Percentiles rank a stretch among this genome's conserved stretches.
Evolutionary conservation across 2,329 filamentous ascomycete genomes (phyloP).

Genomic region (Ophiostoma himal-ulmi): DNA sequence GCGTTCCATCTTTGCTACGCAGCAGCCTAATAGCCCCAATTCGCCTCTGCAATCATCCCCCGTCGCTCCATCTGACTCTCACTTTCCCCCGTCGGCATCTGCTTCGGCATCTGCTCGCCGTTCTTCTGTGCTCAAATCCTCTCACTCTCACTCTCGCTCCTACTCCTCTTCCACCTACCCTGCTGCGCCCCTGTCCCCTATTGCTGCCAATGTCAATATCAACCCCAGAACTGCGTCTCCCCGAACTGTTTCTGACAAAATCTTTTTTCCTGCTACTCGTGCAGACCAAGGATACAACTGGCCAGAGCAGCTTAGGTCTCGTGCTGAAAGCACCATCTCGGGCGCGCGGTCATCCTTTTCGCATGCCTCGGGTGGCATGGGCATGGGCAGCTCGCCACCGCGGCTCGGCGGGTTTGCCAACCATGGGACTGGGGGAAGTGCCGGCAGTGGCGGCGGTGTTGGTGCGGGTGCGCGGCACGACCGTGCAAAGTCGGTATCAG

Average conservation of each 20-base stretch:
- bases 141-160: not conserved
- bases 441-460: slow-evolving; percentile 21
- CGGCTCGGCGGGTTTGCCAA: slow-evolving; percentile 28
- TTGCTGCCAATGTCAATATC: not conserved
- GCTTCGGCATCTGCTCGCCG: not conserved
- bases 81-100: slow-evolving; percentile 13
- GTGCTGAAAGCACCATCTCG: slow-evolving; percentile 73
- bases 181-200: slow-evolving; percentile 2
- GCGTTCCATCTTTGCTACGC: slow-evolving; percentile 35
- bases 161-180: slow-evolving; percentile 23
- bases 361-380: slow-evolving; percentile 47
- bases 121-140: not conserved
- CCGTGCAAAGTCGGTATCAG: slow-evolving; percentile 63
- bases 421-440: not conserved
- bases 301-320: slow-evolving; percentile 89
- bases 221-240: slow-evolving; percentile 29
- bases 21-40: slow-evolving; percentile 3
- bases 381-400: slow-evolving; percentile 40
- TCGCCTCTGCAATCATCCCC: not conserved
- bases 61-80: not conserved
- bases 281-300: slow-evolving; percentile 93
- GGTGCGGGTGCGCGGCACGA: slow-evolving; percentile 43
- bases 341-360: slow-evolving; percentile 54
- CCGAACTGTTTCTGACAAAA: slow-evolving; percentile 61
- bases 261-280: slow-evolving; percentile 39